Evolutionary conservation across 306 rosid genomes (phyloP), one percentile per base, ranked within the genome.

Genomic region (Vigna angularis): DNA sequence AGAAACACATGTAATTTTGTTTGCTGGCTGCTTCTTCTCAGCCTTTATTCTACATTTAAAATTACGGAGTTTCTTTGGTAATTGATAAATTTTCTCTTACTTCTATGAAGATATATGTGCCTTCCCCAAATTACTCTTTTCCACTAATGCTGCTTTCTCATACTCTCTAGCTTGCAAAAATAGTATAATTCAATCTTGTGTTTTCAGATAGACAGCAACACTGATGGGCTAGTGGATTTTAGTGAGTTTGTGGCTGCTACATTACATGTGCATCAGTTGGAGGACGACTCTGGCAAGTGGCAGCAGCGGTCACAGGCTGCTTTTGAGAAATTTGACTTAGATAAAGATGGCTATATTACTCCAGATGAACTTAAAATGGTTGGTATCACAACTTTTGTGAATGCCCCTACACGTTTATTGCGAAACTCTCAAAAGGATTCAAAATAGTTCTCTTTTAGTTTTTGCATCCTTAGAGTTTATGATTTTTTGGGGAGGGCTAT

Each of bases 181-280:
- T 66, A 42, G n/a, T 47, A 55, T 76, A 55, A 70, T n/a, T 55
- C 65, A 40, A 53, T 71, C 51, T 68, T 9, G 38, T 47, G 64
- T 74, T 77, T 73, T 85, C 87, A 93, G 98, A 93, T 93, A 20
- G 97, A 93, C 73, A 71, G 89, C 86, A 93, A 93, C 79, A 91
- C 96, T 34, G 98, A 93, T 73, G 98, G 98, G 52, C 94, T 91
- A 66, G 97, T 91, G 82, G 98, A 93, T 84, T 93, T 90, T 78
- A 49, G 86, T 0, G 98, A 93, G 86, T 93, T 93, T 57, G 96
- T 93, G 1, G 96, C 98, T 14, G 98, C 98, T 38, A 84, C 98
- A 42, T 73, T 93, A n/a, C 98, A 88, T 9, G 98, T 93, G 80
- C 93, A 86, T 80, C 98, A 93, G 70, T 74, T 93, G 85, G 98